Base-by-base conservation (phyloP, 768 basidiomycete species). In the Boletus patriciae region DNA sequence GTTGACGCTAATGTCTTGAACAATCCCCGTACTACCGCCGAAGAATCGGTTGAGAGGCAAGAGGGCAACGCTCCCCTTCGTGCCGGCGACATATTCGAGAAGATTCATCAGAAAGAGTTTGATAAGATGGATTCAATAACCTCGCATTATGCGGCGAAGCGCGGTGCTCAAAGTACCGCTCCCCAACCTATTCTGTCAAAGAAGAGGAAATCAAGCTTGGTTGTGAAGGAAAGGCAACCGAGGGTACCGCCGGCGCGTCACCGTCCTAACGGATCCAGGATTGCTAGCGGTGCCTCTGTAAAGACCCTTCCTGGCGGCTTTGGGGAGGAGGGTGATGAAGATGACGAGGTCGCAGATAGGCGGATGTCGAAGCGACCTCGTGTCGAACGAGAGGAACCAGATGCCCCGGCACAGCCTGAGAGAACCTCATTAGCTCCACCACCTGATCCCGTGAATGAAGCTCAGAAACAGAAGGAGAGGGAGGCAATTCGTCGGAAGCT, bases 91-190 rank as follows among this genome's bases (percentile, higher is more conserved):
- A 65, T 77, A 46, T 82, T 91, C 65, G 80, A 86, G 21, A 81
- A 79, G 63, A 66, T 76, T 25, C 90, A 93, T 63, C 79, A 85
- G 52, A 77, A 80, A 36, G 80, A 82, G 54, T 92, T 92, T 66
- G 72, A 73, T 52, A 86, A 83, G 77, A 92, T 92, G 90, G 87
- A 89, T 61, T 85, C 87, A 8, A 91, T 92, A 64, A 80, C 74
- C 12, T 74, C 64, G 12, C 80, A 82, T 58, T 82, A 82, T 62
- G 77, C 82, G 6, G 78, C 78, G 29, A 74, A 66, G 46, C 74
- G 78, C 18, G 65, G 66, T 11, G 47, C 43, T 19, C 69, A 54
- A 67, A 66, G 27, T n/a, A 50, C 54, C 3, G 44, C 61, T 60
- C 34, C 61, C 12, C 59, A 67, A 16, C 42, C 64, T 6, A 62